These are phyloP conservation scores for Cucurbita ficifolia DNA, from an alignment of 306 rosid genomes.

Conservation along the genomic window DNA sequence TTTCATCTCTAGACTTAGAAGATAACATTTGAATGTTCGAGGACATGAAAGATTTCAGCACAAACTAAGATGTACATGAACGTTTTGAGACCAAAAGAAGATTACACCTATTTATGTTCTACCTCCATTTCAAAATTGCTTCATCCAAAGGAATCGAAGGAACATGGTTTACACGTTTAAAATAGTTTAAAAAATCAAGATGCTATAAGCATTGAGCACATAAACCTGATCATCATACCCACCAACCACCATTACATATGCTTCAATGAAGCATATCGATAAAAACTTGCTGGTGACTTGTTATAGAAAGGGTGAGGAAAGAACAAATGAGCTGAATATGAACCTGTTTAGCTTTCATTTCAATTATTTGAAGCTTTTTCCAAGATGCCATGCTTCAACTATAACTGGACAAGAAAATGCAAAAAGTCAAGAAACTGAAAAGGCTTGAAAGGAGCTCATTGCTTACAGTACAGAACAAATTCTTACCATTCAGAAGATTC, in stretches of 20 bases:
- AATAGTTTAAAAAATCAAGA: not conserved
- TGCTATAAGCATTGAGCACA: not conserved
- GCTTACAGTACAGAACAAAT: not conserved
- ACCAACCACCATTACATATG: not conserved
- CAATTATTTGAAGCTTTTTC: not conserved
- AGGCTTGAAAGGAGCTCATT: not conserved
- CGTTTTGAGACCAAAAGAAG: not conserved
- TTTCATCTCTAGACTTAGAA: not conserved
- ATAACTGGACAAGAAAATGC: not conserved
- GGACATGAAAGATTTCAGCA: not conserved
- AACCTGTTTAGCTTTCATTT: not conserved
- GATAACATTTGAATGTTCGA: not conserved
- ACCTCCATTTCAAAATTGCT: not conserved
- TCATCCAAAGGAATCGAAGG: not conserved
- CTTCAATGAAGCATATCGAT: not conserved
- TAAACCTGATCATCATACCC: not conserved
- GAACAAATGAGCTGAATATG: not conserved
- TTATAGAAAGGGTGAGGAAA: not conserved
- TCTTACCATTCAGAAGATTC: not conserved
- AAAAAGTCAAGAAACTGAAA: not conserved
- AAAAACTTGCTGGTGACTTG: not conserved
- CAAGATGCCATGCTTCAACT: not conserved
- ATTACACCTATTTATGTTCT: not conserved
- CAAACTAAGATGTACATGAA: not conserved
- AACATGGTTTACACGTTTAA: not conserved